Base-by-base conservation (phyloP, 2,329 filamentous ascomycete genomes). In the Aspergillus persii region DNA sequence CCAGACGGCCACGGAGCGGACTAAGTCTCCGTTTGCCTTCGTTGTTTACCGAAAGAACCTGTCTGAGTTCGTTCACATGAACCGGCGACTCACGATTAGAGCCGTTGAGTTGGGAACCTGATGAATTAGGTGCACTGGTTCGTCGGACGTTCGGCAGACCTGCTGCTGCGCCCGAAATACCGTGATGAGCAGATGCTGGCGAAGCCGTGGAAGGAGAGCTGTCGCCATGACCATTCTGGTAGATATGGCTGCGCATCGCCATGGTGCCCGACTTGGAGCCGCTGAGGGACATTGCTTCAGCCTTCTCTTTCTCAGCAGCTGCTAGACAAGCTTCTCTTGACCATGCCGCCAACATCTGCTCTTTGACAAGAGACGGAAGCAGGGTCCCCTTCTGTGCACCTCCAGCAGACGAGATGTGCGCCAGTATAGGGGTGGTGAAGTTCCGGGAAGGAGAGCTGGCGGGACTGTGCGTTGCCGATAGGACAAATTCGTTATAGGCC, bases 271-370 rank as follows among this genome's bases (percentile, higher is more conserved):
- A 82, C 63, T 85, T 86, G 2, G 92, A 96, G 26, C 91, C 92
- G 56, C 81, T 90, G 56, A 96, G 78, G 3, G 92, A 96, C 11
- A 85, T 84, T 0, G 90, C 86, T 67, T 88, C 90, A 67, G 87
- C 87, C 53, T 82, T 84, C 57, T 90, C 80, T 59, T 80, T 86
- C 60, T 89, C 86, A 52, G 91, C 83, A 41, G 85, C 81, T 9
- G 87, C 84, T 54, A 95, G 79, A 33, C 89, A 90, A 12, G 81
- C 77, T 26, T 96, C 92, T 69, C 88, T 87, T 44, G 86, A 89
- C 94, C 94, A 97, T 51, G 90, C 85, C 23, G 84, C 80, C 58
- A 92, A 78, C 84, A 97, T 90, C 65, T 91, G 84, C 62, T 95
- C 90, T 64, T 84, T 86, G 66, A 92, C 85, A 30, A 80, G 81